Conservation (phyloP, 331 rosid genomes). For the Malus hybrid region DNA sequence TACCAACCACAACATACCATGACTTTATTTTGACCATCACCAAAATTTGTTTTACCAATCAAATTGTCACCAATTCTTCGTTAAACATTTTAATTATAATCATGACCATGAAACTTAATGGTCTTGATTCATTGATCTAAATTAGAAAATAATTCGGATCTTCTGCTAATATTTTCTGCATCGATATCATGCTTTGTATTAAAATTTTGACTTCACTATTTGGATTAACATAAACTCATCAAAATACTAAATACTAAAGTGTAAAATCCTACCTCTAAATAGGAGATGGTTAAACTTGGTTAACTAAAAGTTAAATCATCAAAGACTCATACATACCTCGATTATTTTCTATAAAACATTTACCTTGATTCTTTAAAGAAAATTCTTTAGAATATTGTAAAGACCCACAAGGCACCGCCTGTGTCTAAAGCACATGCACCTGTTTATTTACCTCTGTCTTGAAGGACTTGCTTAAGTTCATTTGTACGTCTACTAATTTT, state of each 20-base stretch:
- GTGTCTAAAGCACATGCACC: background rate
- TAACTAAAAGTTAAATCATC: too few species aligned
- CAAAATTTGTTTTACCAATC: constrained; percentile 30
- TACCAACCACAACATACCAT: constrained; percentile 45
- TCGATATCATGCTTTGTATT: background rate
- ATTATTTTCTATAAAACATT: background rate
- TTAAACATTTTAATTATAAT: background rate
- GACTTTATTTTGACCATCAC: constrained; percentile 43
- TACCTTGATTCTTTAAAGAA: background rate
- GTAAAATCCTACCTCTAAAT: background rate
- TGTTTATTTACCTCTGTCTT: background rate
- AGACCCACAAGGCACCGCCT: background rate
- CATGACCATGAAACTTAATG: background rate
- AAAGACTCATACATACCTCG: background rate
- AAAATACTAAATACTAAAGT: background rate
- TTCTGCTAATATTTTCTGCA: too few species aligned
- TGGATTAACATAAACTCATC: too few species aligned
- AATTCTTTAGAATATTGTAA: background rate
- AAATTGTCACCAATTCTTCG: background rate
- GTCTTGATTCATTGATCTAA: background rate
- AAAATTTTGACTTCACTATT: background rate
- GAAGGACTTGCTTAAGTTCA: background rate
- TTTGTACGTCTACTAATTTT: constrained; percentile 1
- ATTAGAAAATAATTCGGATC: too few species aligned
- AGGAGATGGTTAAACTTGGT: background rate